Percentiles rank a stretch among this genome's conserved stretches.
Conservation (phyloP, 2,329 filamentous ascomycete species). For the Sphaerulina musiva region DNA sequence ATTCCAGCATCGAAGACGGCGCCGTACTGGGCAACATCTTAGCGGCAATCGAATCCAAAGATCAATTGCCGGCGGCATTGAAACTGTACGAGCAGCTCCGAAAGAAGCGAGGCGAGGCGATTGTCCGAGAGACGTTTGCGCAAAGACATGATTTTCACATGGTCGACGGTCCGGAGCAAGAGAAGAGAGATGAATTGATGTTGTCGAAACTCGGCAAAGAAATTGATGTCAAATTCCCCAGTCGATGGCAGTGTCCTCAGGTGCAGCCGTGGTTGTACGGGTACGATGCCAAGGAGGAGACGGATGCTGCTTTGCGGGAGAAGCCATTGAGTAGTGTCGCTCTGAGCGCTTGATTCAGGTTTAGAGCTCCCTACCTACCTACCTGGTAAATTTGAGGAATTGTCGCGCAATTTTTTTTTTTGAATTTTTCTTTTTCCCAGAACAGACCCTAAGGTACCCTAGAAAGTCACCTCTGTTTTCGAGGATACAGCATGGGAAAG, state of each 20-base stretch:
- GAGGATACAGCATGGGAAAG: no score
- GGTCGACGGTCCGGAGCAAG: slow-evolving; percentile 50
- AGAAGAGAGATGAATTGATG: slow-evolving; percentile 53
- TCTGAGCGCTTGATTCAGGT: background rate
- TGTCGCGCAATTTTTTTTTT: no score
- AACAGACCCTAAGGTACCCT: no score
- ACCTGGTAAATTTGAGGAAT: no score
- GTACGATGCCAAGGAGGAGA: slow-evolving; percentile 55
- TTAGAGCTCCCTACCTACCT: no score
- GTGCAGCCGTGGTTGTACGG: slow-evolving; percentile 60
- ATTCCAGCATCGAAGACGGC: slow-evolving; percentile 61
- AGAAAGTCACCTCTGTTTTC: no score
- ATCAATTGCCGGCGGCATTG: slow-evolving; percentile 38
- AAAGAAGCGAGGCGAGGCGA: slow-evolving; percentile 47
- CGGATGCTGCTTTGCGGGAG: slow-evolving; percentile 29
- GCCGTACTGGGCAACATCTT: slow-evolving; percentile 57
- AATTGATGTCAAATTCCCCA: slow-evolving; percentile 52
- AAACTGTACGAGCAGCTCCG: slow-evolving; percentile 42
- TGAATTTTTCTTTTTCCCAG: no score
- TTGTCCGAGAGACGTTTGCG: slow-evolving; percentile 58
- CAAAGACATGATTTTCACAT: slow-evolving; percentile 39
- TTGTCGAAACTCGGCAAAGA: slow-evolving; percentile 49
- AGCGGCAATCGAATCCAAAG: slow-evolving; percentile 42
- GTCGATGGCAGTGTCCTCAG: slow-evolving; percentile 56
- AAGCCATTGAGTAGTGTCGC: slow-evolving; percentile 12